Conservation (phyloP, 257 asterid genomes). For the Solanum verrucosum region DNA sequence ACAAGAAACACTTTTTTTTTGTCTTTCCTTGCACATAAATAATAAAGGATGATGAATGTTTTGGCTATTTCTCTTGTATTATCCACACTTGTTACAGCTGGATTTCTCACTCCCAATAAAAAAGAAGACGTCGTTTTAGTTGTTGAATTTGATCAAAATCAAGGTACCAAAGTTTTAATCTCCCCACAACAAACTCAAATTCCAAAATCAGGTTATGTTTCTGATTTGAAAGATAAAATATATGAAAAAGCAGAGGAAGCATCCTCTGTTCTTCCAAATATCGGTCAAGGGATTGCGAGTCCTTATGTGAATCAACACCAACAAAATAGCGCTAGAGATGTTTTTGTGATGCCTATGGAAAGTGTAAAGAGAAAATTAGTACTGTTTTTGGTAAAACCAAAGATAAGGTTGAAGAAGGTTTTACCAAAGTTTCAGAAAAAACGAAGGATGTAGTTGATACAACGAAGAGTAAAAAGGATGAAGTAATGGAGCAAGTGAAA, state of each 20-base stretch:
- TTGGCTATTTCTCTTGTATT: constrained; percentile 18
- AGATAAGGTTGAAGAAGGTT: constrained; percentile 9
- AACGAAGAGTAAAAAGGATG: constrained; percentile 1
- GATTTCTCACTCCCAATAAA: constrained; percentile 3
- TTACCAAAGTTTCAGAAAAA: neutral
- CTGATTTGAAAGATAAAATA: constrained; percentile 1
- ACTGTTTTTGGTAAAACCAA: constrained; percentile 11
- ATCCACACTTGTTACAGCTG: constrained; percentile 14
- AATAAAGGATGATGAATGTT: constrained; percentile 17
- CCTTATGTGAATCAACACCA: neutral
- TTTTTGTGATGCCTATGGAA: constrained; percentile 24
- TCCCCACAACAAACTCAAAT: constrained; percentile 13
- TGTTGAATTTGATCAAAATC: constrained; percentile 24
- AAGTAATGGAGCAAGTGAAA: neutral
- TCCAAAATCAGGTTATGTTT: neutral
- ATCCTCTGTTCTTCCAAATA: neutral
- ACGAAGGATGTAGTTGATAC: neutral
- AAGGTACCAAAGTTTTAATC: constrained; percentile 12
- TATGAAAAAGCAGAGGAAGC: constrained; percentile 8
- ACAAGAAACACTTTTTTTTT: neutral
- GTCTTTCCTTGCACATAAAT: neutral
- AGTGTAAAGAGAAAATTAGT: constrained; percentile 18
- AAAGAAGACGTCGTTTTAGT: constrained; percentile 15
- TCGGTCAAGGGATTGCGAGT: neutral
- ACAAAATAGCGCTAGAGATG: constrained; percentile 2